Percentiles rank a stretch among this genome's conserved stretches.
Evolutionary conservation across 2,329 filamentous ascomycete genomes (phyloP).

Genomic region (Stachybotrys chartarum): DNA sequence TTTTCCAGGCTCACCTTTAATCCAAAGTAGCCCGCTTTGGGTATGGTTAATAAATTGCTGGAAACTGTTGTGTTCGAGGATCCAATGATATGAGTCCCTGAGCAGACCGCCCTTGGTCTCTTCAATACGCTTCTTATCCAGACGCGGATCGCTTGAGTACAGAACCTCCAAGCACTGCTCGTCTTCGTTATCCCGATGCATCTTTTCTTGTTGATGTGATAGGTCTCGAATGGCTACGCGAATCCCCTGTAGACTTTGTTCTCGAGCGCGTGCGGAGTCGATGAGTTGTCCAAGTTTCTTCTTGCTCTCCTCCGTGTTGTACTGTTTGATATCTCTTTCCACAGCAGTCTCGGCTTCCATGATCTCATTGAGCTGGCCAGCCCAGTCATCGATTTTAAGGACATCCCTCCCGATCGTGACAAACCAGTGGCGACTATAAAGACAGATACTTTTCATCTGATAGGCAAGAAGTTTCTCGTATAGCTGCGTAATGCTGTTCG

Average conservation of each 20-base stretch:
- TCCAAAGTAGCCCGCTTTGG: slow-evolving; percentile 23
- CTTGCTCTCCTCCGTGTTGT: slow-evolving; percentile 6
- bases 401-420: slow-evolving; percentile 19
- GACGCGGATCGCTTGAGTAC: slow-evolving; percentile 16
- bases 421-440: slow-evolving; percentile 21
- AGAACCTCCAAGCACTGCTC: slow-evolving; percentile 15
- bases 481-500: slow-evolving; percentile 21
- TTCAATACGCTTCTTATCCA: slow-evolving; percentile 28
- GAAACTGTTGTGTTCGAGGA: slow-evolving; percentile 20
- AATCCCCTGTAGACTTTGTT: slow-evolving; percentile 2
- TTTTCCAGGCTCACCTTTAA: too few relatives aligned
- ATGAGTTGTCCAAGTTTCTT: slow-evolving; percentile 6
- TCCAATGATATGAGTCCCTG: slow-evolving; percentile 23
- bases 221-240: slow-evolving; percentile 7
- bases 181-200: slow-evolving; percentile 7
- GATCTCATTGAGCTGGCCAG: slow-evolving; percentile 20
- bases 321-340: slow-evolving; percentile 7
- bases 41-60: slow-evolving; percentile 3
- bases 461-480: slow-evolving; percentile 30
- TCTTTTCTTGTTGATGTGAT: slow-evolving; percentile 5
- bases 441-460: slow-evolving; percentile 31
- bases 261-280: neutral
- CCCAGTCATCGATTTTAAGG: slow-evolving; percentile 21
- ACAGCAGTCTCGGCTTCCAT: slow-evolving; percentile 16
- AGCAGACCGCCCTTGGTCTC: slow-evolving; percentile 25